Evolutionary conservation across 1,284 basidiomycete genomes (phyloP).

Genomic region (Cryptococcus sp.): DNA sequence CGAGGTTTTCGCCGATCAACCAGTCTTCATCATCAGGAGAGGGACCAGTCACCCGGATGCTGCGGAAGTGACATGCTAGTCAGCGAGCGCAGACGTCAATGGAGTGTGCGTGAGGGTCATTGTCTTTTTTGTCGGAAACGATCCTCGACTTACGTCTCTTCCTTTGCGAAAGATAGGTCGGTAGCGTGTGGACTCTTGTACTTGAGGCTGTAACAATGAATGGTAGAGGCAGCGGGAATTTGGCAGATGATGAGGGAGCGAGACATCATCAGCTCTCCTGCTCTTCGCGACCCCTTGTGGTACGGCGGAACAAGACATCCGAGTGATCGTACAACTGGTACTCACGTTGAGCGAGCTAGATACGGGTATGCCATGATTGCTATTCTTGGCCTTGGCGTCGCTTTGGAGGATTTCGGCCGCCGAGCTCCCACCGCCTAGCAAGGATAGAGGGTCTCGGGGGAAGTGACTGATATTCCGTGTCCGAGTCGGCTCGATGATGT

Average conservation of each 20-base stretch:
- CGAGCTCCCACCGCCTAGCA: too few species aligned
- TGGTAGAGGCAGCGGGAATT: not conserved
- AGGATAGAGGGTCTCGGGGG: too few species aligned
- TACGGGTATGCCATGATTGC: slow-evolving; percentile 47
- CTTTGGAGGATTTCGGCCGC: too few species aligned
- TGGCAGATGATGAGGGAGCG: not conserved
- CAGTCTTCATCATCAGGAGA: slow-evolving; percentile 53
- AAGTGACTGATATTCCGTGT: too few species aligned
- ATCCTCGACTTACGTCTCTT: slow-evolving; percentile 46
- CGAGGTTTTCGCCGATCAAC: slow-evolving; percentile 49
- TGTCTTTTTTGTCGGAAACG: not conserved
- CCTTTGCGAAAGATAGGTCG: slow-evolving; percentile 52
- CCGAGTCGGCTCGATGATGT: too few species aligned
- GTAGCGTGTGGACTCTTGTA: slow-evolving; percentile 54
- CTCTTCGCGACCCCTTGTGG: too few species aligned
- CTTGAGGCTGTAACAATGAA: slow-evolving; percentile 36
- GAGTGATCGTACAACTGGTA: not conserved
- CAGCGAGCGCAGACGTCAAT: too few species aligned
- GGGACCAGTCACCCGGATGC: slow-evolving; percentile 51
- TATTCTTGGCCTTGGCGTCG: too few species aligned
- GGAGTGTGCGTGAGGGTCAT: not conserved
- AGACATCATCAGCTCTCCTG: not conserved
- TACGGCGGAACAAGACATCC: not conserved
- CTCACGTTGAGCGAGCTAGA: slow-evolving; percentile 49
- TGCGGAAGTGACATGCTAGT: slow-evolving; percentile 9